Conservation (phyloP, 176 grass and related monocot genomes). For the Poa pratensis region DNA sequence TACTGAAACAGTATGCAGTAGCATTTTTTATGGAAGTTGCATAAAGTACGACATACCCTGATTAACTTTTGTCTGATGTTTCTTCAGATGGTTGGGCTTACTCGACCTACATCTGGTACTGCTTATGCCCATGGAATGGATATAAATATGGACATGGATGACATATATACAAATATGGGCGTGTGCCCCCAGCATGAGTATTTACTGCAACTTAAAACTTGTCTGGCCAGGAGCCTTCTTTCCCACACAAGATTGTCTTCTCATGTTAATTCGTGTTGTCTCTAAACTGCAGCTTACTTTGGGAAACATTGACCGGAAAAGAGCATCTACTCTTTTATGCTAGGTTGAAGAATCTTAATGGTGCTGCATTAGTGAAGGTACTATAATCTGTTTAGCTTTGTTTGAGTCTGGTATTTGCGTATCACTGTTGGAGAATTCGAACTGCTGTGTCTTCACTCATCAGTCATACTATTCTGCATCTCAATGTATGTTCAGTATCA, state of each 20-base stretch:
- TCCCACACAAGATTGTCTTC: background rate
- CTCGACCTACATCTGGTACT: slow-evolving; percentile 74
- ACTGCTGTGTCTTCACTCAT: background rate
- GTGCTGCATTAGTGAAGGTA: slow-evolving; percentile 60
- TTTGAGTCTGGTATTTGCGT: slow-evolving; percentile 28
- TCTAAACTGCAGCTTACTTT: slow-evolving; percentile 77
- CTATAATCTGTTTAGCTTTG: background rate
- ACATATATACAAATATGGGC: slow-evolving; percentile 88
- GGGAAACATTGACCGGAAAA: slow-evolving; percentile 92
- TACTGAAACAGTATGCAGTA: slow-evolving; percentile 24
- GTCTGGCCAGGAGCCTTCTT: background rate
- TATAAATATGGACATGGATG: slow-evolving; percentile 77
- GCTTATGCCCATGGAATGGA: slow-evolving; percentile 91
- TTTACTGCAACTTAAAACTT: slow-evolving; percentile 27
- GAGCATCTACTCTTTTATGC: slow-evolving; percentile 93
- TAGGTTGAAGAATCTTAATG: slow-evolving; percentile 79
- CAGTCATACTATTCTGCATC: slow-evolving; percentile 10
- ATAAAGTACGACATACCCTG: background rate
- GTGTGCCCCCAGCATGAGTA: slow-evolving; percentile 94
- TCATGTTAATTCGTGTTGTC: slow-evolving; percentile 26
- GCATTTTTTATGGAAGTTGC: slow-evolving; percentile 26
- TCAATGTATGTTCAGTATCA: background rate
- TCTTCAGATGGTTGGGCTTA: slow-evolving; percentile 80
- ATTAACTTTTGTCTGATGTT: slow-evolving; percentile 25
- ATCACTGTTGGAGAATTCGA: slow-evolving; percentile 22